phyloP scores from a whole-genome alignment of 2,329 filamentous ascomycete genomes.

The Zymoseptoria ardabiliae region DNA sequence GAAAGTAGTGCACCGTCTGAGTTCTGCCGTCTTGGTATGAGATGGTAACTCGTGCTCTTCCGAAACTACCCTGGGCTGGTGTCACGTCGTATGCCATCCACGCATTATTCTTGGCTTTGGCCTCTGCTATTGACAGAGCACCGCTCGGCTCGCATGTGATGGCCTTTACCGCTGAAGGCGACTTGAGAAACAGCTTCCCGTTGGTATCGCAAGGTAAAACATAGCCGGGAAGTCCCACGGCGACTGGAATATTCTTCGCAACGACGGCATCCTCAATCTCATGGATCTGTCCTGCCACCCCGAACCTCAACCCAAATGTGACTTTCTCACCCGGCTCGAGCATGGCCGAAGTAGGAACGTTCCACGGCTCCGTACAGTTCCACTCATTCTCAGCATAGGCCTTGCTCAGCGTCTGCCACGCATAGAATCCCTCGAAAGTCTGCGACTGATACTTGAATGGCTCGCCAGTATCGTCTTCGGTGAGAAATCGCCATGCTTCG shows the following conservation, averaged over 20 bases:
- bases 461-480: constrained; percentile 36
- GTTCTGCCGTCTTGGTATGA: constrained; percentile 41
- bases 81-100: constrained; percentile 36
- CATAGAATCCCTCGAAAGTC: constrained; percentile 54
- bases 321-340: constrained; percentile 41
- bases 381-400: constrained; percentile 53
- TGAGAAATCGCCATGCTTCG: constrained; percentile 50
- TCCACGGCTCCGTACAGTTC: constrained; percentile 48
- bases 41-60: constrained; percentile 44
- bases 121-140: constrained; percentile 31
- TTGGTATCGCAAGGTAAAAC: constrained; percentile 44
- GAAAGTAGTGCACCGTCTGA: constrained; percentile 51
- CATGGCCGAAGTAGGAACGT: constrained; percentile 42
- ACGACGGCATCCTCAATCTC: constrained; percentile 43
- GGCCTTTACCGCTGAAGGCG: constrained; percentile 34
- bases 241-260: constrained; percentile 41
- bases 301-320: constrained; percentile 47
- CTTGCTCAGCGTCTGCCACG: constrained; percentile 50
- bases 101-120: constrained; percentile 17
- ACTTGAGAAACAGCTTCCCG: constrained; percentile 41
- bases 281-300: constrained; percentile 39
- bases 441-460: constrained; percentile 42
- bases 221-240: constrained; percentile 49
- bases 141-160: constrained; percentile 35
- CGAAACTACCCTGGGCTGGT: constrained; percentile 41